Evolutionary conservation across 83 land plant species (phyloP).

Genomic region (Thuja plicata): DNA sequence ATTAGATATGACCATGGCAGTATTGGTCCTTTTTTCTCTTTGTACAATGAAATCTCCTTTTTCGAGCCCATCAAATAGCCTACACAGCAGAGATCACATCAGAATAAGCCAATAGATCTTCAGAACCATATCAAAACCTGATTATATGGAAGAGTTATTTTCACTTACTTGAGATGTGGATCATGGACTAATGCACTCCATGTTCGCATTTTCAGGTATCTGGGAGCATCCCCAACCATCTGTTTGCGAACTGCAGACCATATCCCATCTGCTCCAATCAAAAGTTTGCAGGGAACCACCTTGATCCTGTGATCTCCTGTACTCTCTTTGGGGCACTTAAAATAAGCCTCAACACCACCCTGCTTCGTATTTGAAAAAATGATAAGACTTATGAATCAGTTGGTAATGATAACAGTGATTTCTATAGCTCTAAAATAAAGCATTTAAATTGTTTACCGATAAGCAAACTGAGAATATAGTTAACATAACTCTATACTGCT

Average conservation of each 20-base stretch:
- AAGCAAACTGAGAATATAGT: not conserved
- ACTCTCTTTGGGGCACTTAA: not conserved
- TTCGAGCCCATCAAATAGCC: not conserved
- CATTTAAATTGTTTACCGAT: not conserved
- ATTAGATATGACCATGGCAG: not conserved
- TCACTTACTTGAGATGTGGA: conserved; percentile 21
- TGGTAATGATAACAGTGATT: not conserved
- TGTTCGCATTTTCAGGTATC: conserved; percentile 11
- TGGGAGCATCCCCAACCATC: conserved; percentile 23
- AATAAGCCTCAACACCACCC: conserved; percentile 14
- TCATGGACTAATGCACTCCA: conserved; percentile 22
- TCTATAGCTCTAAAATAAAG: not conserved
- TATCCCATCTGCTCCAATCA: conserved; percentile 22
- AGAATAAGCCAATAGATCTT: not conserved
- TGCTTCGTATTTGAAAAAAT: not conserved
- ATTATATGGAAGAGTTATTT: not conserved
- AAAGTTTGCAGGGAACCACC: conserved; percentile 10
- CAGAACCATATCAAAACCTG: not conserved
- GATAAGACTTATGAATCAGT: not conserved
- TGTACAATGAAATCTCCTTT: conserved; percentile 1
- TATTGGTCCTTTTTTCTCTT: not conserved
- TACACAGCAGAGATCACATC: not conserved
- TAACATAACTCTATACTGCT: not conserved
- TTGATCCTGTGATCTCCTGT: not conserved
- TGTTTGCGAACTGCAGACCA: conserved; percentile 20